Conservation (phyloP, 495 filamentous ascomycete species). For the Penicillium coffeae region DNA sequence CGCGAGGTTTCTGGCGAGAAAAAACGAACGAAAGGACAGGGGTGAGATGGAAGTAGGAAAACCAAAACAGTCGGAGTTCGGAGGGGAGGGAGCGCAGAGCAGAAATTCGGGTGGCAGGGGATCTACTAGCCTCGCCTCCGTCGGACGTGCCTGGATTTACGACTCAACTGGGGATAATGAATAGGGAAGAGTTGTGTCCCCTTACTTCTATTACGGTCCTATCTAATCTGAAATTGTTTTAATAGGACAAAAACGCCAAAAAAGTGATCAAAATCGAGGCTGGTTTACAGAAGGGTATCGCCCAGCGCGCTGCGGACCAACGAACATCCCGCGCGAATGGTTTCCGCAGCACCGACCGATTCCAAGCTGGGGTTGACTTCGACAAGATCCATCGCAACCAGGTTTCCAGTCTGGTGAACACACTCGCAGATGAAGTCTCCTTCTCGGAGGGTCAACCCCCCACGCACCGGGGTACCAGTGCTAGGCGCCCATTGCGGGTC, state of each 20-base stretch:
- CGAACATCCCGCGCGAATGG: slow-evolving; percentile 84
- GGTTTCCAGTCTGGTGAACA: slow-evolving; percentile 86
- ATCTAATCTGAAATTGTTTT: not conserved
- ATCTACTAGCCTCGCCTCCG: slow-evolving; percentile 7
- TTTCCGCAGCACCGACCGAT: slow-evolving; percentile 73
- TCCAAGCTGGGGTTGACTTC: slow-evolving; percentile 94
- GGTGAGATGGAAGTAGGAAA: slow-evolving; percentile 1
- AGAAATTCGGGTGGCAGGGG: slow-evolving; percentile 33
- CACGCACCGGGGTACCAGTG: slow-evolving; percentile 92
- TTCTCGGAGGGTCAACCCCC: slow-evolving; percentile 92
- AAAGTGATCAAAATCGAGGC: not conserved
- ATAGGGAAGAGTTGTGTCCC: not conserved
- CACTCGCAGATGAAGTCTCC: slow-evolving; percentile 98
- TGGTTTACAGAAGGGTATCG: slow-evolving; percentile 80
- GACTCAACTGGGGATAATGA: not conserved
- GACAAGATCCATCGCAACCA: slow-evolving; percentile 89
- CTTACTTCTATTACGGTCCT: slow-evolving; percentile 5
- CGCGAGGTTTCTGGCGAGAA: slow-evolving; percentile 1
- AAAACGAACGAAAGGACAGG: not conserved
- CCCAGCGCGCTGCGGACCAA: slow-evolving; percentile 88
- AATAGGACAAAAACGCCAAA: not conserved
- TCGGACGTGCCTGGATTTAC: not conserved
- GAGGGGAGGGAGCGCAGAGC: too few species aligned
- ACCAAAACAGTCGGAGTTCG: slow-evolving; percentile 5
- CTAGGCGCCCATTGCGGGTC: slow-evolving; percentile 95